Evolutionary conservation across 306 rosid genomes (phyloP), one percentile per base, ranked within the genome.

Genomic region (Herpetospermum pedunculosum): DNA sequence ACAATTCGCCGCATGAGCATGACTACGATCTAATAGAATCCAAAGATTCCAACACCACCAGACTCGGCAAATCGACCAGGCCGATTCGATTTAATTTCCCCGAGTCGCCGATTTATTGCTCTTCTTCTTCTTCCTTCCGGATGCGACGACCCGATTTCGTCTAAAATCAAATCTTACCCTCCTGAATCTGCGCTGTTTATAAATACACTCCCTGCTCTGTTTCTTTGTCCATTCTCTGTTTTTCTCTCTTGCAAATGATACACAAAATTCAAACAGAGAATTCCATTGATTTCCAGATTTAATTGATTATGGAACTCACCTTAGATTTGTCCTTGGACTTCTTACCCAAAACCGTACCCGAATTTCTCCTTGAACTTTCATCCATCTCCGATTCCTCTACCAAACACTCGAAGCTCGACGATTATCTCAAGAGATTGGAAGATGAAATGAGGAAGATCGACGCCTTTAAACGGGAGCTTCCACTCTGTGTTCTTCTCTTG

Each of bases 401-500:
- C 48, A 87, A 82, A 65, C 59, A 78, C 1, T 59, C 83, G 26
- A 86, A 77, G 86, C 88, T 90, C 21, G 88, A 81, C 2, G 86
- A 68, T 35, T 85, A 75, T 23, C 73, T 79, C 18, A 72, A 70
- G 2, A 82, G 92, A 75, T 78, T 92, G 81, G 93, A 88, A 48
- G 92, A 84, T 7, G 98, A 92, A 72, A 74, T 79, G 85, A 82
- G 54, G 1, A 92, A 92, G 59, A 87, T 90, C 16, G 88, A 85
- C 6, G 96, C 87, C 25, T 92, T 92, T 64, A 90, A 92, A 78
- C 87, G 96, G 10, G 96, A 92, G 84, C 98, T 92, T 78, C 98
- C 98, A 41, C 89, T 88, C 21, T 90, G 84, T 77, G 77, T 85
- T 84, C 76, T 87, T 76, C 87, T 92, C 35, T 79, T 92, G 5